Conservation (phyloP, 805 yeast species). For the Ogataea sp. region DNA sequence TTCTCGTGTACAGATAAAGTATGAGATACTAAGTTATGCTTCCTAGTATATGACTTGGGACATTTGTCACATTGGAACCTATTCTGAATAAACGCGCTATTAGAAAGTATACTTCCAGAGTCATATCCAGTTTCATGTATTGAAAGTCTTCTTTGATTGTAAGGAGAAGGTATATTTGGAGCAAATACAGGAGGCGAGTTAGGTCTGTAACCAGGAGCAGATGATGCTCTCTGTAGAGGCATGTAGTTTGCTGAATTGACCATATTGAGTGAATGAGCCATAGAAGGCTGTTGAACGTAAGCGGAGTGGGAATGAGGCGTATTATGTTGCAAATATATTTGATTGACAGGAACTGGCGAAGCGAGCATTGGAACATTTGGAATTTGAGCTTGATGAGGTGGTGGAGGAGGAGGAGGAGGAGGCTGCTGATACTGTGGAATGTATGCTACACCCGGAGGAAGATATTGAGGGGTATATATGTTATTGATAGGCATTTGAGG, state of each 20-base stretch:
- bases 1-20: constrained; percentile 18
- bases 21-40: constrained; percentile 20
- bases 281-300: too few relatives aligned
- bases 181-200: not conserved
- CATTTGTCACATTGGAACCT: constrained; percentile 19
- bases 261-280: too few relatives aligned
- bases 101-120: not conserved
- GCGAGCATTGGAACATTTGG: not conserved
- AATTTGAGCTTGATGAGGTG: constrained; percentile 1
- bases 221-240: too few relatives aligned
- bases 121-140: too few relatives aligned
- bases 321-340: constrained; percentile 1
- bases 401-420: too few relatives aligned
- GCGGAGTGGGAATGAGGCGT: constrained; percentile 1
- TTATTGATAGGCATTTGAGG: too few relatives aligned
- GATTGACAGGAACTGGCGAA: not conserved
- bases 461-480: too few relatives aligned
- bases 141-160: not conserved
- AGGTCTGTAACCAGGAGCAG: not conserved
- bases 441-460: too few relatives aligned
- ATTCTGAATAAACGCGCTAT: constrained; percentile 2
- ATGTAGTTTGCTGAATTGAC: too few relatives aligned
- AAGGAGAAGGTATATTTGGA: not conserved
- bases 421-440: too few relatives aligned
- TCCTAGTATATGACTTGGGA: constrained; percentile 18